These are phyloP conservation scores for Eurotiales sp. DNA, from an alignment of 2,329 filamentous ascomycete species.

Conservation along the genomic window DNA sequence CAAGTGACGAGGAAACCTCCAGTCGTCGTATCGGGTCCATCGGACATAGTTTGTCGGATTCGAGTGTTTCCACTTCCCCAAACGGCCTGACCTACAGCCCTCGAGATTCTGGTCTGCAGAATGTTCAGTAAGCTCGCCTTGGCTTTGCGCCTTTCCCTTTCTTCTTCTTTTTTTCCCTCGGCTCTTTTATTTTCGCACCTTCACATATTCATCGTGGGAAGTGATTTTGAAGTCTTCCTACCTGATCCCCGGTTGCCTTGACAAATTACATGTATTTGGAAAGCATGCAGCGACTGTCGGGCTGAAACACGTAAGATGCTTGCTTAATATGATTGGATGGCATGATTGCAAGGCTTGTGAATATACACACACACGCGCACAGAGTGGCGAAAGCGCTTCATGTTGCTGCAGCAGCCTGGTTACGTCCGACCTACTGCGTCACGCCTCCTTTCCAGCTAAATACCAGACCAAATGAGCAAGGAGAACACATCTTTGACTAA, in stretches of 20 bases:
- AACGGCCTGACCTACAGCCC: conserved; percentile 51
- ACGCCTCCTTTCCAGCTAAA: not conserved
- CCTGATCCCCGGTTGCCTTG: not conserved
- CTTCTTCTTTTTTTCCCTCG: conserved; percentile 5
- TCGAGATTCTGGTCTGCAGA: conserved; percentile 49
- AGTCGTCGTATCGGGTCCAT: conserved; percentile 50
- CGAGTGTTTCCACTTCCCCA: conserved; percentile 39
- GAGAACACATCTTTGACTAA: not conserved
- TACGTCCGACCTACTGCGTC: not conserved
- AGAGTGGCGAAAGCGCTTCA: conserved; percentile 25
- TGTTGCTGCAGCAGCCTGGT: too few species aligned
- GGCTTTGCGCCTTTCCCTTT: not conserved
- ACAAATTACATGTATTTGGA: not conserved
- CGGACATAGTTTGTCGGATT: conserved; percentile 43
- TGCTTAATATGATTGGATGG: conserved; percentile 4
- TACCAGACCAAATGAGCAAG: not conserved
- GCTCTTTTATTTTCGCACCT: too few species aligned
- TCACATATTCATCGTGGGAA: too few species aligned
- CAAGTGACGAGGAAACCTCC: conserved; percentile 43
- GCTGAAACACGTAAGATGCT: not conserved
- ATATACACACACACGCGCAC: conserved; percentile 10
- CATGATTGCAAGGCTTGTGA: conserved; percentile 2
- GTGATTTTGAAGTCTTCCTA: too few species aligned
- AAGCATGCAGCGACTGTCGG: not conserved
- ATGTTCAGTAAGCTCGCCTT: conserved; percentile 49